phyloP scores from a whole-genome alignment of 2,329 filamentous ascomycete species.

The Colletotrichum echinochloae region DNA sequence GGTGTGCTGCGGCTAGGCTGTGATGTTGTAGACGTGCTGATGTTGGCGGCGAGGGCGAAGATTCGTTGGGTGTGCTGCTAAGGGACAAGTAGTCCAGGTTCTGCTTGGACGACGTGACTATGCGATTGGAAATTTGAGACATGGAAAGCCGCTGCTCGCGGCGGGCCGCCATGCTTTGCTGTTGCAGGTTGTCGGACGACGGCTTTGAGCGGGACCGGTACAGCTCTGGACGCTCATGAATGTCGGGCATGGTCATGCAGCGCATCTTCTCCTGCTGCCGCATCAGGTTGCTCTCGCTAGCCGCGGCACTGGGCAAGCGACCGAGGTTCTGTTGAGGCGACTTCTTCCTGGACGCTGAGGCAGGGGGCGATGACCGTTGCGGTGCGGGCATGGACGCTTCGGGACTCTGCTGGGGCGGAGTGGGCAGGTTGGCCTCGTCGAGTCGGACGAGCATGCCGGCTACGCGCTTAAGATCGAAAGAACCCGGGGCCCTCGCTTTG shows the following conservation, averaged over 20 bases:
- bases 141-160: conserved; percentile 63
- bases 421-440: conserved; percentile 55
- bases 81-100: conserved; percentile 73
- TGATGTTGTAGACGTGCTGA: conserved; percentile 56
- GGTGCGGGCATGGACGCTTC: conserved; percentile 55
- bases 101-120: conserved; percentile 50
- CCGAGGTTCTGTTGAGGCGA: conserved; percentile 52
- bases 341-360: conserved; percentile 53
- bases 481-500: conserved; percentile 64
- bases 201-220: conserved; percentile 57
- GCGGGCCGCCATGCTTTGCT: conserved; percentile 54
- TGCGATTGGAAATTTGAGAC: conserved; percentile 56
- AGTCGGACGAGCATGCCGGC: conserved; percentile 62
- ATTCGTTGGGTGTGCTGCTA: conserved; percentile 58
- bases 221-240: conserved; percentile 51
- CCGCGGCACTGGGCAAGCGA: conserved; percentile 56
- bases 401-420: conserved; percentile 52
- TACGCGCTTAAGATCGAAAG: conserved; percentile 66
- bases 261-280: conserved; percentile 69
- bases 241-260: conserved; percentile 65
- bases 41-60: conserved; percentile 62
- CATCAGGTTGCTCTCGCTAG: conserved; percentile 66
- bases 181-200: conserved; percentile 60
- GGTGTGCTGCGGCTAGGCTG: conserved; percentile 39
- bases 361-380: conserved; percentile 50